Base-by-base conservation (phyloP, 768 basidiomycete species). In the Boletales sp. region DNA sequence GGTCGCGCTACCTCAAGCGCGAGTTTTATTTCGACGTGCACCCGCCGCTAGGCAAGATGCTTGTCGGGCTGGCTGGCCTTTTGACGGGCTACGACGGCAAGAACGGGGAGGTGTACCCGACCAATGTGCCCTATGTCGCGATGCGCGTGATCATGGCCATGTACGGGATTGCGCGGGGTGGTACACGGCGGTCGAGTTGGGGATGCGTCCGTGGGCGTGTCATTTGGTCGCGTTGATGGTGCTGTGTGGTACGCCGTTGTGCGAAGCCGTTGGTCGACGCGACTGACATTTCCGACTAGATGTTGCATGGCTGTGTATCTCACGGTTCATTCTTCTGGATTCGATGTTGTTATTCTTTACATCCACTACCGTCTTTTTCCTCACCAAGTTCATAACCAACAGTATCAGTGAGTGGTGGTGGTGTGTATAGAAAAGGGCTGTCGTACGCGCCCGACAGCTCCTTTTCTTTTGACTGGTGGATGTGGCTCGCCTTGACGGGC, bases 21-120 rank as follows among this genome's bases (percentile, higher is more conserved):
- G 93, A 97, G 68, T 98, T 98, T 72, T 98, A 97, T 76, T 98
- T 98, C 67, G 97, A 99, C 63, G 97, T 98, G 24, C 97, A 99
- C 62, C 97, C 97, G 6, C 97, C 97, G 0, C 78, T 99, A 37
- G 97, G 97, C 4, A 99, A 99, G 77, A 98, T 99, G 94, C 79
- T 99, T 48, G 95, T 99, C 52, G 97, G 93, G 9, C 78, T 99
- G 18, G 93, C 86, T 4, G 97, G 97, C 18, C 74, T 93, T 48
- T 71, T 99, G 55, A 77, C 92, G 0, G 97, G 97, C 31, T 98
- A 97, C 65, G 80, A 94, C 54, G 97, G 97, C 14, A 91, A 94
- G 69, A 94, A 90, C 53, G 97, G 97, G 3, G 84, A 80, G 47
- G 71, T 67, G 45, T 99, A 99, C 68, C 89, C 92, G 0, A 80